A percentile compares a stretch with the other conserved stretches of the same genome.
These are phyloP conservation scores for Hemisphaericaspora subhashii DNA, from an alignment of 1,139 yeast species.

Conservation along the genomic window DNA sequence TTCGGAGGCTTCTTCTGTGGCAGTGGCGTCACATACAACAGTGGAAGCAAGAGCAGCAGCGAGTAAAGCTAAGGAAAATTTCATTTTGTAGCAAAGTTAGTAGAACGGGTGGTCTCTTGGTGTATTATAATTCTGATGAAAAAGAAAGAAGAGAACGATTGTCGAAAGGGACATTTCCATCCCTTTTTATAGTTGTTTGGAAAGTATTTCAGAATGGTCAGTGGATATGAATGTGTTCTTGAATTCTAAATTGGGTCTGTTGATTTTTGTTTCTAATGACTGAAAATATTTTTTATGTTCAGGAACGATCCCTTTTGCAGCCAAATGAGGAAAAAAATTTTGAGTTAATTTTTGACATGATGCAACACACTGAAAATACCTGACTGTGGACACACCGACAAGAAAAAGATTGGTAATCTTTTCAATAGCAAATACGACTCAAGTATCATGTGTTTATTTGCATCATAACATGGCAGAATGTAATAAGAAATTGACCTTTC, in stretches of 20 bases:
- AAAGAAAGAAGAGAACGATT: neutral
- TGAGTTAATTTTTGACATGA: constrained; percentile 6
- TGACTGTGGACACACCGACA: too few species aligned
- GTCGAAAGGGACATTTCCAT: neutral
- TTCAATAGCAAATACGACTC: too few species aligned
- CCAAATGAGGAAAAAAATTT: constrained; percentile 11
- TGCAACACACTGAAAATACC: too few species aligned
- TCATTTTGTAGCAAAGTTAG: constrained; percentile 8
- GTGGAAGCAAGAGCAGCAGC: constrained; percentile 11
- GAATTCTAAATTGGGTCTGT: neutral
- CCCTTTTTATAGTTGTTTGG: neutral
- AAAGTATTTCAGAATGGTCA: neutral
- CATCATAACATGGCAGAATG: too few species aligned
- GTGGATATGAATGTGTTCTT: neutral
- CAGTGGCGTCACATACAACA: constrained; percentile 14
- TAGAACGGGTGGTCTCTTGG: neutral
- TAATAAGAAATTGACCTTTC: too few species aligned
- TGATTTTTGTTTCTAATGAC: too few species aligned
- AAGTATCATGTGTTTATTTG: too few species aligned
- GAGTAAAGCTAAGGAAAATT: constrained; percentile 13
- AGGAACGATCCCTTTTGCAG: constrained; percentile 12
- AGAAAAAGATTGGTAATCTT: too few species aligned
- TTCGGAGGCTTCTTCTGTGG: neutral
- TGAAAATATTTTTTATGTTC: too few species aligned
- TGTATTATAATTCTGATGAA: neutral